Conservation (phyloP, 2,329 filamentous ascomycete genomes). For the Penicillium sclerotigenum region DNA sequence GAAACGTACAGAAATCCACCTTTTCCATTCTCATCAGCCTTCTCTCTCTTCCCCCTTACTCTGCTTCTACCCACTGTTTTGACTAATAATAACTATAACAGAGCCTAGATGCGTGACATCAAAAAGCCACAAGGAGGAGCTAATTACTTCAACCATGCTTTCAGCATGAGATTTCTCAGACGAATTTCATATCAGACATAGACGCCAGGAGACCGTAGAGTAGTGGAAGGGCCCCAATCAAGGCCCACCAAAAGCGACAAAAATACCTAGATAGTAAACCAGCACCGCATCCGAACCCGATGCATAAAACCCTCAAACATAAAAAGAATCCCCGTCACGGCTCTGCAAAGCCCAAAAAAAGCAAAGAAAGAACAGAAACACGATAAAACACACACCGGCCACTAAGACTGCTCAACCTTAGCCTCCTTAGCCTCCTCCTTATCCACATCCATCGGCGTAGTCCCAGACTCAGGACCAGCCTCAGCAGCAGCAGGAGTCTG, state of each 20-base stretch:
- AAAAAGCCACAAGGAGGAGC: background rate
- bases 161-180: background rate
- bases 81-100: background rate
- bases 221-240: background rate
- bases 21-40: background rate
- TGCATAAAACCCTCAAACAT: conserved; percentile 1
- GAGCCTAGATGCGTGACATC: background rate
- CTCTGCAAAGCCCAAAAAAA: background rate
- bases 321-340: background rate
- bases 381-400: background rate
- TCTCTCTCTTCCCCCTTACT: background rate
- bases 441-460: conserved; percentile 41
- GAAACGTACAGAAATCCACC: background rate
- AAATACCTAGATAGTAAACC: background rate
- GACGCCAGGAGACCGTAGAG: conserved; percentile 1
- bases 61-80: too few species aligned
- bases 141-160: background rate
- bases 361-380: conserved; percentile 4
- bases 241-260: background rate
- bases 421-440: conserved; percentile 34
- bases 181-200: background rate
- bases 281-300: conserved; percentile 5
- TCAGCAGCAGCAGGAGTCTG: conserved; percentile 16
- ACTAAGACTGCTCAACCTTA: conserved; percentile 30
- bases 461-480: conserved; percentile 23